These are phyloP conservation scores for Zoysia matrella DNA, from an alignment of 202 grass and related monocot species.

Conservation along the genomic window DNA sequence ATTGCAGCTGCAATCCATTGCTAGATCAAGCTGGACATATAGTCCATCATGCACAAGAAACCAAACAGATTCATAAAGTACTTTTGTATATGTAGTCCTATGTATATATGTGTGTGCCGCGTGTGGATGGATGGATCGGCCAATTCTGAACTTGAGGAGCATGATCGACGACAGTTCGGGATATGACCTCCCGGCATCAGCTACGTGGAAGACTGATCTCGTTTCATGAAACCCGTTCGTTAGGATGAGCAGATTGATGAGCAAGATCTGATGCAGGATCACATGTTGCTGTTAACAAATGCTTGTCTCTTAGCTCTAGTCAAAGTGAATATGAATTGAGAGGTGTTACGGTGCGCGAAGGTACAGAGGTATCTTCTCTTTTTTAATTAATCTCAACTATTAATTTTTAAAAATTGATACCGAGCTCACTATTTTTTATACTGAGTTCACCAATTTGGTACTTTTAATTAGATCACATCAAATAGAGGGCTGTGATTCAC, in stretches of 20 bases:
- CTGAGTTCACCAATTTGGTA: too few relatives aligned
- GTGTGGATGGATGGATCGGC: neutral
- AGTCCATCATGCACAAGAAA: neutral
- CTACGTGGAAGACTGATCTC: constrained; percentile 17
- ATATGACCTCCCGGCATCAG: constrained; percentile 10
- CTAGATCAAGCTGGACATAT: neutral
- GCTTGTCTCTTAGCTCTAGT: neutral
- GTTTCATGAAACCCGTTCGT: neutral
- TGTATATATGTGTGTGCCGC: neutral
- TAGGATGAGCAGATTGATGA: neutral
- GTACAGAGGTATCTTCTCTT: too few relatives aligned
- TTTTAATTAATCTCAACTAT: too few relatives aligned
- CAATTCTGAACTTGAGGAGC: neutral
- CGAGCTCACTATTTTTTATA: too few relatives aligned
- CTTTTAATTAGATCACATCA: too few relatives aligned
- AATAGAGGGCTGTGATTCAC: too few relatives aligned
- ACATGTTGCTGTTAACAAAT: neutral
- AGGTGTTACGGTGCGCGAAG: too few relatives aligned
- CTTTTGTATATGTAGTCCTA: neutral
- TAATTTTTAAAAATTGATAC: too few relatives aligned
- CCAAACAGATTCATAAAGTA: neutral
- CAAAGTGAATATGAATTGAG: too few relatives aligned
- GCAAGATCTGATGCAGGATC: neutral
- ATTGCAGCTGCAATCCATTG: neutral
- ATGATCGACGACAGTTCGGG: neutral